Conservation (phyloP, 495 filamentous ascomycete genomes). For the Cercophora samala region DNA sequence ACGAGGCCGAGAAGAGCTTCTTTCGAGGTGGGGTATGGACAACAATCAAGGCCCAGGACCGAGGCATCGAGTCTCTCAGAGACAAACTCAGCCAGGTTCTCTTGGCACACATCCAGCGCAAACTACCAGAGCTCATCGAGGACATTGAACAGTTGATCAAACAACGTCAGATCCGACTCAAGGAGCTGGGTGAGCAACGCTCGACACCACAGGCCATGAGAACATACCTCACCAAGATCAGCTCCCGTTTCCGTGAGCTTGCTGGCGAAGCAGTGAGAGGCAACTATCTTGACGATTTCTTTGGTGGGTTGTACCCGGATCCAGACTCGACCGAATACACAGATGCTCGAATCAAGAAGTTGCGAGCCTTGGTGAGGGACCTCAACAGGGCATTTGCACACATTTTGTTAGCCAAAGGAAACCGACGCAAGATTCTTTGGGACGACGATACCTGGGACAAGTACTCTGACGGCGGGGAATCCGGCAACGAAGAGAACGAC, state of each 20-base stretch:
- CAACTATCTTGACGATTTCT: constrained; percentile 33
- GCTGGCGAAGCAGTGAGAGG: constrained; percentile 33
- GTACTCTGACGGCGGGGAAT: constrained; percentile 5
- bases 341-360: constrained; percentile 14
- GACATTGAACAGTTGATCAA: constrained; percentile 28
- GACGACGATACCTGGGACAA: constrained; percentile 8
- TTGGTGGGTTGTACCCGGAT: constrained; percentile 17
- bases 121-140: constrained; percentile 28
- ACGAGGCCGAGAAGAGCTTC: constrained; percentile 41
- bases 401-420: constrained; percentile 23
- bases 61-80: constrained; percentile 32
- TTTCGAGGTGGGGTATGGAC: constrained; percentile 43
- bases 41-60: constrained; percentile 22
- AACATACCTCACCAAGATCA: constrained; percentile 28
- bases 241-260: constrained; percentile 29
- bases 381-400: constrained; percentile 25
- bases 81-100: constrained; percentile 35
- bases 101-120: constrained; percentile 28
- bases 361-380: constrained; percentile 27
- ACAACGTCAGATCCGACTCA: constrained; percentile 17
- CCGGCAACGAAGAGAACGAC: neutral
- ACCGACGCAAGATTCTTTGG: constrained; percentile 21
- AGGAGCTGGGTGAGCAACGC: constrained; percentile 28
- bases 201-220: constrained; percentile 29
- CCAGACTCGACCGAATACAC: neutral